Evolutionary conservation across 495 filamentous ascomycete genomes (phyloP).

Genomic region (Lasiosphaeria ovina): DNA sequence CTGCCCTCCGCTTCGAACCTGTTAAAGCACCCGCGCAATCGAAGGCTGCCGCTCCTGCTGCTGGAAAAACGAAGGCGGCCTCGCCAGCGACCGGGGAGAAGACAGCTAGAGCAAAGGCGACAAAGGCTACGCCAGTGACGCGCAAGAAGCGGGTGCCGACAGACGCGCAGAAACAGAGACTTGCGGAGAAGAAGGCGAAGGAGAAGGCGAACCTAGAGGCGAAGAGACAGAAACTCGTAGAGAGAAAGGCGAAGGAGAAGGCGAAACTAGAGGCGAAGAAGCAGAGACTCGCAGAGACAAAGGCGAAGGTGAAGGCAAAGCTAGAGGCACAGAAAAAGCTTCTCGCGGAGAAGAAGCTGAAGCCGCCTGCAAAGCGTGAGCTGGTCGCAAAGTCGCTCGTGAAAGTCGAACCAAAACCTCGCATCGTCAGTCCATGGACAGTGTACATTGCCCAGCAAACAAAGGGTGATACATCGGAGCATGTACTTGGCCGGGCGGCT

Average conservation of each 20-base stretch:
- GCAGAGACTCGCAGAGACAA: neutral
- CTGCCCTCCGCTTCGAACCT: too few species aligned
- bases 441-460: too few species aligned
- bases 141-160: constrained; percentile 17
- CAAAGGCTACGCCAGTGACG: constrained; percentile 22
- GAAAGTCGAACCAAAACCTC: too few species aligned
- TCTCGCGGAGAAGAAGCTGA: constrained; percentile 27
- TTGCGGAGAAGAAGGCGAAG: constrained; percentile 2
- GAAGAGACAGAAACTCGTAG: constrained; percentile 13
- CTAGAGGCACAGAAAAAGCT: too few species aligned
- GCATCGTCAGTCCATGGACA: too few species aligned
- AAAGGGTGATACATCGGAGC: too few species aligned
- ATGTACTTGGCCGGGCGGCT: too few species aligned
- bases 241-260: constrained; percentile 17
- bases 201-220: constrained; percentile 16
- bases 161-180: constrained; percentile 23
- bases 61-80: constrained; percentile 15
- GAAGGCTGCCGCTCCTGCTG: constrained; percentile 7
- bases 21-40: too few species aligned
- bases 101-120: constrained; percentile 18
- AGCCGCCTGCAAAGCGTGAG: too few species aligned
- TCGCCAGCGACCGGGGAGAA: constrained; percentile 10
- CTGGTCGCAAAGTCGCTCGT: too few species aligned
- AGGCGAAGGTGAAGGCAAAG: neutral
- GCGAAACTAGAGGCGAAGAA: constrained; percentile 14